Conservation (phyloP, 495 filamentous ascomycete species). For the Entonaema liquescens region DNA sequence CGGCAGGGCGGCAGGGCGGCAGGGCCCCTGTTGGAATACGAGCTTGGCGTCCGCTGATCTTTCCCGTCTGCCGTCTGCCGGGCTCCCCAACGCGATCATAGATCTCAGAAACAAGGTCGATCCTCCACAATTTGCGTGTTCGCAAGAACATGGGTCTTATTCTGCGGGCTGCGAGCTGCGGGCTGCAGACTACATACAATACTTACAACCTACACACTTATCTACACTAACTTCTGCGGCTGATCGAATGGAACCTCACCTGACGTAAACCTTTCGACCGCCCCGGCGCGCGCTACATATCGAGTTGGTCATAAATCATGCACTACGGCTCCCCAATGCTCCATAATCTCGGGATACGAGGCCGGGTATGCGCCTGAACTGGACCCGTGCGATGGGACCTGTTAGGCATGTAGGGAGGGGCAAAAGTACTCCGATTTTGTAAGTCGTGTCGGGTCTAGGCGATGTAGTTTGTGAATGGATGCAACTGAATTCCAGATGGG, state of each 20-base stretch:
- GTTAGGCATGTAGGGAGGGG: not conserved
- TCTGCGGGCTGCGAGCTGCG: not conserved
- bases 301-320: not conserved
- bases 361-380: conserved; percentile 12
- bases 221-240: not conserved
- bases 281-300: not conserved
- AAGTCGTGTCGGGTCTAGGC: not conserved
- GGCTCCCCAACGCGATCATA: conserved; percentile 17
- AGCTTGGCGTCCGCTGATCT: conserved; percentile 40
- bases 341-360: conserved; percentile 30
- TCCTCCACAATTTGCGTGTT: not conserved
- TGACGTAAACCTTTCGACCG: not conserved
- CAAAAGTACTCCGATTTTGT: not conserved
- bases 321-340: not conserved
- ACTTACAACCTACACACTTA: not conserved
- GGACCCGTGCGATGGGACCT: not conserved
- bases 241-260: not conserved
- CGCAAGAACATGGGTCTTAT: not conserved
- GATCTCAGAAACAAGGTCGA: conserved; percentile 25
- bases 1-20: not conserved
- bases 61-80: conserved; percentile 35
- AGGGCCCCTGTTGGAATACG: conserved; percentile 24
- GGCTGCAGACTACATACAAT: not conserved
- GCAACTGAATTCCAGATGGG: not conserved
- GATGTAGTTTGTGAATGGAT: not conserved